Evolutionary conservation across 495 filamentous ascomycete species (phyloP), one percentile per base, ranked within the genome.

Genomic region (Endocarpon pusillum): DNA sequence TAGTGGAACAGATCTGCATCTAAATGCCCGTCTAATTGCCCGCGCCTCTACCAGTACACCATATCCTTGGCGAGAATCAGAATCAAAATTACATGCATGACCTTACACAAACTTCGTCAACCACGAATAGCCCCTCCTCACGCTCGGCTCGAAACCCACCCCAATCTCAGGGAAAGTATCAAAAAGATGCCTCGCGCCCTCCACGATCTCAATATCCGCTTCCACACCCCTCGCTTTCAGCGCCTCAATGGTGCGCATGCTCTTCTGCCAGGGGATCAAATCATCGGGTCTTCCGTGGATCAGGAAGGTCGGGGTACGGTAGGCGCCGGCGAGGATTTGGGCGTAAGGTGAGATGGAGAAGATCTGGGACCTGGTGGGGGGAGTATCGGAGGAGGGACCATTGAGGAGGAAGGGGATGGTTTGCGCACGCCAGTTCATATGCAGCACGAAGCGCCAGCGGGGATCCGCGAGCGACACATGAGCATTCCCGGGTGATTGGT

Each of bases 401-500:
- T 50, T 36, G 12, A 61, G 37, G 1, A 69, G 44, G 0, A 67
- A 38, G 3, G 52, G 58, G 0, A 69, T 37, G 3, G 51, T 43
- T 27, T 57, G 56, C 2, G 41, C 63, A 4, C 50, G 32, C 59
- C 58, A 62, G 42, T 65, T 66, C 49, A 64, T 64, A 31, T 66
- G 50, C 4, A 62, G 40, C 0, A 44, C 41, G 19, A 64, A 44
- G 8, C 54, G 54, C 17, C 29, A 49, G n/a, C 61, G 60, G 1
- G 54, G 41, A 36, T 67, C 60, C 3, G 11, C 36, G 12, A 40
- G 32, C 15, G 42, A n/a, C 24, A n/a, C 48, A 58, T 51, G 51
- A 44, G 50, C 0, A 43, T 45, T n/a, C 45, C 52, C 3, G 37
- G 16, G 3, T 40, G 38, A 8, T 33, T 33, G 12, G 35, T 38